A percentile compares a stretch with the other conserved stretches of the same genome.
These are phyloP conservation scores for Pyracantha coccinea DNA, from an alignment of 331 rosid species.

Conservation along the genomic window DNA sequence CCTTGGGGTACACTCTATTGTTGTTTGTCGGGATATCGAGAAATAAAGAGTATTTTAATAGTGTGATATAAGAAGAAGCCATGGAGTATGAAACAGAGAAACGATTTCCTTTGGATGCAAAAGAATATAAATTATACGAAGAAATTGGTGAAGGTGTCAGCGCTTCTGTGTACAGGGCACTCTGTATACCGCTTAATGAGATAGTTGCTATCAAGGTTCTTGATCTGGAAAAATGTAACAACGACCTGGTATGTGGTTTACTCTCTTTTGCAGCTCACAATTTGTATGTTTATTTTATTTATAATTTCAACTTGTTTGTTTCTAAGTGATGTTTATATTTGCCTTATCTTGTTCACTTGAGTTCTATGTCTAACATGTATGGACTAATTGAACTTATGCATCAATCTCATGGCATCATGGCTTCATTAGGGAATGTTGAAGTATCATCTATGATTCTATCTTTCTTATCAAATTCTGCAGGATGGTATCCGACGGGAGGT, in stretches of 20 bases:
- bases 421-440: background rate
- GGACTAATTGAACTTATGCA: background rate
- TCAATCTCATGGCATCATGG: background rate
- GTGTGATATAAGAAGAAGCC: conserved; percentile 44
- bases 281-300: background rate
- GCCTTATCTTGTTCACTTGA: background rate
- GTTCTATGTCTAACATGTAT: background rate
- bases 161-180: conserved; percentile 87
- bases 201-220: conserved; percentile 97
- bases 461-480: conserved; percentile 37
- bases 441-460: background rate
- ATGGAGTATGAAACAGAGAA: conserved; percentile 61
- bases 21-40: conserved; percentile 19
- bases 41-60: conserved; percentile 19
- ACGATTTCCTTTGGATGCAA: conserved; percentile 67
- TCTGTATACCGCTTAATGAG: conserved; percentile 82
- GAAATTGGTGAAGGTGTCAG: conserved; percentile 99
- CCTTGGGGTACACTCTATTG: conserved; percentile 21
- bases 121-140: conserved; percentile 82
- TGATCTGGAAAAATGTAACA: conserved; percentile 92
- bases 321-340: background rate
- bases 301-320: background rate
- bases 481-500: conserved; percentile 97
- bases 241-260: conserved; percentile 65
- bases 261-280: background rate